phyloP scores from a whole-genome alignment of 768 basidiomycete genomes.

The Infundibulicybe gibba region DNA sequence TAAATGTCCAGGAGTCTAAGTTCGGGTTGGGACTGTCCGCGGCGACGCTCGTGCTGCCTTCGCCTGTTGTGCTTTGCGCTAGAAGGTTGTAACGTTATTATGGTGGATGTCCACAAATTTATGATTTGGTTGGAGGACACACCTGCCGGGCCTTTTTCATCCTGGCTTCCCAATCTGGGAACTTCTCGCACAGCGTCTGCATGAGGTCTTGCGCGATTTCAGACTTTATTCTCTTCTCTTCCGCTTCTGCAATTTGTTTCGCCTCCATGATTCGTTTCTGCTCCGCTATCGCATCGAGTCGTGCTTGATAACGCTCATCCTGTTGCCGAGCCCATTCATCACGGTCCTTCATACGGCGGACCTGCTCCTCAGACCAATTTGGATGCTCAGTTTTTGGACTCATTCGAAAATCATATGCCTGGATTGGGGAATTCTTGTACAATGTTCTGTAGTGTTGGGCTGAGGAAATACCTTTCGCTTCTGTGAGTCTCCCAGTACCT shows the following conservation, averaged over 20 bases:
- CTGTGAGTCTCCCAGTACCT: conserved; percentile 49
- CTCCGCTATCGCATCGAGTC: conserved; percentile 40
- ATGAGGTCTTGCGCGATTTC: conserved; percentile 51
- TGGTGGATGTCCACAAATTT: neutral
- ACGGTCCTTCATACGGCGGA: conserved; percentile 42
- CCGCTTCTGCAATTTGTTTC: conserved; percentile 33
- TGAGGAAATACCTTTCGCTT: conserved; percentile 46
- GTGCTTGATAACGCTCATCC: conserved; percentile 44
- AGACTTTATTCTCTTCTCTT: conserved; percentile 21
- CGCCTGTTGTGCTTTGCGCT: conserved; percentile 24
- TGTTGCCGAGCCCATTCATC: conserved; percentile 51
- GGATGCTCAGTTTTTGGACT: conserved; percentile 21
- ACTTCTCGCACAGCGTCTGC: conserved; percentile 47
- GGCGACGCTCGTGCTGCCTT: conserved; percentile 3
- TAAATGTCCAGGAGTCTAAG: neutral
- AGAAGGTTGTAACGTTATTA: neutral
- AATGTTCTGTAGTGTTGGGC: neutral
- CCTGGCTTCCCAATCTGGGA: conserved; percentile 62
- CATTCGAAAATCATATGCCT: conserved; percentile 48
- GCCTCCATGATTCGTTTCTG: conserved; percentile 27
- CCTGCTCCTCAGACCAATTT: conserved; percentile 33
- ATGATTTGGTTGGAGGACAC: conserved; percentile 11
- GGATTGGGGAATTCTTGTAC: neutral
- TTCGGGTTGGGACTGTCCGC: conserved; percentile 10
- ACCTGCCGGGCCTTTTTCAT: conserved; percentile 50